These are phyloP conservation scores for Cubamyces sp. DNA, from an alignment of 768 basidiomycete genomes.

Conservation along the genomic window DNA sequence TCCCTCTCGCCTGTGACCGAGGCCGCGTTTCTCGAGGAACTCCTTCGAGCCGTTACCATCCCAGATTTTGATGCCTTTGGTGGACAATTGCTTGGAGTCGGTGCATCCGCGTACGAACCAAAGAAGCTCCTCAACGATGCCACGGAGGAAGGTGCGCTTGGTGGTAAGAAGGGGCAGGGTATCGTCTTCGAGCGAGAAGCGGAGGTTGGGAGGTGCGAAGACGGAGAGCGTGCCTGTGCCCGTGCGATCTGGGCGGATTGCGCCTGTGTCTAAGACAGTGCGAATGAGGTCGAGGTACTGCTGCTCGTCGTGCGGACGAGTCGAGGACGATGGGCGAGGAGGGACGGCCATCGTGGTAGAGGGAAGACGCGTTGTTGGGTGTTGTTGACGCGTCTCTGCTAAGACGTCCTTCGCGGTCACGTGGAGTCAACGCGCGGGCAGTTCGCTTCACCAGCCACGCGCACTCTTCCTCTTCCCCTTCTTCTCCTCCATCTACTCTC, in stretches of 20 bases:
- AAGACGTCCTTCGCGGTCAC: constrained; percentile 9
- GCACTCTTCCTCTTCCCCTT: background rate
- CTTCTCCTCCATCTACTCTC: background rate
- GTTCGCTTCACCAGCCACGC: constrained; percentile 6
- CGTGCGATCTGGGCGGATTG: constrained; percentile 84
- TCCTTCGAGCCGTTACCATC: constrained; percentile 92
- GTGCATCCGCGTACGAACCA: constrained; percentile 93
- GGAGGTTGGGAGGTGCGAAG: constrained; percentile 88
- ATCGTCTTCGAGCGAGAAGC: constrained; percentile 80
- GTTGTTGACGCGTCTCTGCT: constrained; percentile 11
- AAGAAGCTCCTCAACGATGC: constrained; percentile 90
- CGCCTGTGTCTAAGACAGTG: constrained; percentile 75
- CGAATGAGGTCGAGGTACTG: constrained; percentile 89
- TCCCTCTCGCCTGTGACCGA: constrained; percentile 84
- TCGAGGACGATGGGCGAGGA: background rate
- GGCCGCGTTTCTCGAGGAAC: constrained; percentile 83
- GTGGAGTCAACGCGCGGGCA: constrained; percentile 3
- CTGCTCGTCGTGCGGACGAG: constrained; percentile 69
- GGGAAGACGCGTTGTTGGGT: constrained; percentile 18
- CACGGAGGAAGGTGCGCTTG: constrained; percentile 90
- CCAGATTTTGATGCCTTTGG: constrained; percentile 95
- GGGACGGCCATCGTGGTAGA: constrained; percentile 11
- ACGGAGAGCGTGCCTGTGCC: constrained; percentile 92
- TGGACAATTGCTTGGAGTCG: constrained; percentile 73
- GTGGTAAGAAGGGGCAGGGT: constrained; percentile 92